Conservation (phyloP, 163 green algal species). For the Volvox carteri region DNA sequence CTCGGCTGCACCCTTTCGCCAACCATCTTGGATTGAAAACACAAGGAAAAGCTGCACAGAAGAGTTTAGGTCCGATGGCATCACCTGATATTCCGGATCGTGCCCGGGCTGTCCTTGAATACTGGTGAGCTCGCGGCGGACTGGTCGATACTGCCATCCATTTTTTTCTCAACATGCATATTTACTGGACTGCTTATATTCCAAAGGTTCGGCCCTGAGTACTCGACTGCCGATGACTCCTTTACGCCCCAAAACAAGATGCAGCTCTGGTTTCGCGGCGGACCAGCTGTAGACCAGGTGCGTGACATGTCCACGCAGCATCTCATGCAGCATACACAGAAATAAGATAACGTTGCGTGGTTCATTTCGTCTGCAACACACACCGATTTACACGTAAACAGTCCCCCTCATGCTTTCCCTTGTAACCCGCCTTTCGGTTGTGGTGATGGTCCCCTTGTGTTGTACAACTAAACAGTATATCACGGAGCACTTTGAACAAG, state of each 20-base stretch:
- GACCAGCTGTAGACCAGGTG: conserved; percentile 28
- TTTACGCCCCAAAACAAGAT: conserved; percentile 4
- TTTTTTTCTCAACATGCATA: not conserved
- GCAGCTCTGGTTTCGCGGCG: conserved; percentile 26
- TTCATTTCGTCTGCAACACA: too few species aligned
- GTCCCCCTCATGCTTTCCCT: too few species aligned
- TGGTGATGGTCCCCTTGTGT: too few species aligned
- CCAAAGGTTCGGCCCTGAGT: conserved; percentile 22
- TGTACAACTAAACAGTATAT: too few species aligned
- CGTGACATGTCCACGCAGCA: not conserved
- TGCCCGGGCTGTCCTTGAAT: conserved; percentile 15
- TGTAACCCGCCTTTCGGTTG: too few species aligned
- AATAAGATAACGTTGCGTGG: too few species aligned
- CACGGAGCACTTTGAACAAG: conserved; percentile 47
- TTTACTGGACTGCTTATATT: too few species aligned
- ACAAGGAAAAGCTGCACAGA: too few species aligned
- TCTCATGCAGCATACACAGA: too few species aligned
- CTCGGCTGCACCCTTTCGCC: too few species aligned
- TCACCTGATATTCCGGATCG: not conserved
- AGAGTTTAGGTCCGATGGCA: not conserved
- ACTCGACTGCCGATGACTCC: not conserved
- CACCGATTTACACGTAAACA: too few species aligned
- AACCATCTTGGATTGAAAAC: too few species aligned
- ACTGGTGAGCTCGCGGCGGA: conserved; percentile 9
- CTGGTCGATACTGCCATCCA: not conserved